Evolutionary conservation across 176 grass and related monocot species (phyloP), one percentile per base, ranked within the genome.

Genomic region (Musa beccarii): DNA sequence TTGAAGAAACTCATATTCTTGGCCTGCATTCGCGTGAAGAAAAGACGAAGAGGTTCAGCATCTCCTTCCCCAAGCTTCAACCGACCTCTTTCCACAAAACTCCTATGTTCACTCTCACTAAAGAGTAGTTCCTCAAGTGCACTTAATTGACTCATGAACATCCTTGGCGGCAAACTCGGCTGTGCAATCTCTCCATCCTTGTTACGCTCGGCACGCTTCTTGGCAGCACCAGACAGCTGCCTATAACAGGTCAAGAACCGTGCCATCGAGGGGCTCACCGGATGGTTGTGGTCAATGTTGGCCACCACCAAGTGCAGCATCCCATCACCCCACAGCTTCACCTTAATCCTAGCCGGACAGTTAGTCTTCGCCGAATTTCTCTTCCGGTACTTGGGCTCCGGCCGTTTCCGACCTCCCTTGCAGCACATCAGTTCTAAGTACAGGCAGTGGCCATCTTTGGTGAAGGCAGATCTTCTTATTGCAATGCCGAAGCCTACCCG

Each of bases 361-460:
- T 98, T 98, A 0, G 90, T 98, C 53, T 90, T 97, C 0, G 94
- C 92, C 52, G 94, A 98, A 43, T 88, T 84, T 43, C 94, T 72
- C 72, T 98, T 98, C 52, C 94, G 67, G 55, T 89, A 98, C 65
- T 98, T 98, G 2, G 94, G 90, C 73, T 96, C 92, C 63, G 90
- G 89, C 73, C 89, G 82, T 75, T 82, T 84, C 2, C 87, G 75
- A 29, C 92, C 92, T 67, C 92, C 92, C 74, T 96, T 96, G 81
- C 92, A 92, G 80, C 92, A 96, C 89, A 96, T 96, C 68, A 96
- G 76, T 75, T 98, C 94, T 0, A 98, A 88, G 81, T 98, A 98
- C 63, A 98, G 80, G 64, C 90, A 98, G 69, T 74, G 86, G 49
- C 90, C 87, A 77, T 92, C 89, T 81, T 92, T 84, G 69, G 91